Evolutionary conservation across 345 rosid genomes (phyloP).

Genomic region (Brassica carinata): DNA sequence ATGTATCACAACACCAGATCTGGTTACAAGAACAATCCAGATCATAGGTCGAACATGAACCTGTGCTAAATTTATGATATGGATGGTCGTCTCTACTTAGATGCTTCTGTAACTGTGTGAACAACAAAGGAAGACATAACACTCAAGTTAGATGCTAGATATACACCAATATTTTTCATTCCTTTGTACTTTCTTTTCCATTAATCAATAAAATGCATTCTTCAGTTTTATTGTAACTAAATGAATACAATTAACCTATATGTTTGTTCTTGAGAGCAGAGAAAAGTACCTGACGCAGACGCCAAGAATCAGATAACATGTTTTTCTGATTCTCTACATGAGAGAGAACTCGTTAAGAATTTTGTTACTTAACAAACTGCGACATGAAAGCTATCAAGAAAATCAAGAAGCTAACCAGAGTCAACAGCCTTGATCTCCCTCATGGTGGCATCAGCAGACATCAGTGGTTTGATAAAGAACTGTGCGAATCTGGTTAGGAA

Average conservation of each 20-base stretch:
- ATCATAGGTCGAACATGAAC: constrained; percentile 40
- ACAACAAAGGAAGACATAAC: background rate
- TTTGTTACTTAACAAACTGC: background rate
- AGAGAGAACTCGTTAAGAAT: constrained; percentile 20
- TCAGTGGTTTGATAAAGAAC: constrained; percentile 83
- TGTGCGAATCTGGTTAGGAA: constrained; percentile 64
- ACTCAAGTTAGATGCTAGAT: background rate
- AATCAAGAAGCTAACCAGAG: constrained; percentile 60
- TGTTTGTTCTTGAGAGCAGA: background rate
- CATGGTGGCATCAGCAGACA: constrained; percentile 87
- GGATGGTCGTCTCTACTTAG: constrained; percentile 74
- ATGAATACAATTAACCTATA: background rate
- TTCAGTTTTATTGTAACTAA: background rate
- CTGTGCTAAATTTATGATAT: constrained; percentile 84
- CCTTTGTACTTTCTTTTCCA: background rate
- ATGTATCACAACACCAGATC: constrained; percentile 1
- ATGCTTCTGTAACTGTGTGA: constrained; percentile 75
- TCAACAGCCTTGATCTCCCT: constrained; percentile 94
- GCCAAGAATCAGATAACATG: constrained; percentile 74
- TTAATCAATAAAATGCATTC: background rate
- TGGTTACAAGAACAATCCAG: background rate
- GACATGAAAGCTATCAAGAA: background rate
- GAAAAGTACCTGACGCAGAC: constrained; percentile 66
- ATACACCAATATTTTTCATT: background rate
- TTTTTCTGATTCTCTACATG: constrained; percentile 82